These are phyloP conservation scores for Coprinopsis strossmayeri DNA, from an alignment of 768 basidiomycete species.

Conservation along the genomic window DNA sequence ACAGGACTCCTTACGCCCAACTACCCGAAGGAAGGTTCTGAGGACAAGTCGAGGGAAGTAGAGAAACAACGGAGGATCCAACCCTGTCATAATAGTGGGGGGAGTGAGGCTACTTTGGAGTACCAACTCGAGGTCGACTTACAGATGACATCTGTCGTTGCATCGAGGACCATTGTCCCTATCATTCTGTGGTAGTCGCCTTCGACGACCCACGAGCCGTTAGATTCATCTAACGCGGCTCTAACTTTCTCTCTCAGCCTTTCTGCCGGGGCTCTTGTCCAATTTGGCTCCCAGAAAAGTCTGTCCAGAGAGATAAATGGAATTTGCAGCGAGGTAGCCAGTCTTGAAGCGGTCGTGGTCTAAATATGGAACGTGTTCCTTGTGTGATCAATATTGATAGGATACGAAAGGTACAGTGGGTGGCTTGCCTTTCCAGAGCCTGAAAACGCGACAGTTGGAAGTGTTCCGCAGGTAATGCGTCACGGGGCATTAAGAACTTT, in stretches of 20 bases:
- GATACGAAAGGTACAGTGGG: neutral
- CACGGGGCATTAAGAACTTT: neutral
- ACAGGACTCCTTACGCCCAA: constrained; percentile 30
- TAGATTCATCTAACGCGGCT: constrained; percentile 20
- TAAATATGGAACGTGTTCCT: constrained; percentile 15
- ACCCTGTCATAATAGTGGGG: constrained; percentile 24
- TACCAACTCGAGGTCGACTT: constrained; percentile 12
- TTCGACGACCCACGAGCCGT: constrained; percentile 50
- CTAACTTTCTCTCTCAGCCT: constrained; percentile 25
- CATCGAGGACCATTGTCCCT: constrained; percentile 27
- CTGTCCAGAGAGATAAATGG: constrained; percentile 41
- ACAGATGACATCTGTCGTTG: constrained; percentile 51
- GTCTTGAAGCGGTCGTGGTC: constrained; percentile 40
- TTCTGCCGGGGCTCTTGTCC: constrained; percentile 25
- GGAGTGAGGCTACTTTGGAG: no score
- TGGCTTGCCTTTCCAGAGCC: constrained; percentile 22
- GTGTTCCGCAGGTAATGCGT: neutral
- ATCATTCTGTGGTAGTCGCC: constrained; percentile 32
- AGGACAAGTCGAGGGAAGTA: constrained; percentile 55
- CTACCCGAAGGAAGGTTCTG: constrained; percentile 43
- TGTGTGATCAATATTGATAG: neutral
- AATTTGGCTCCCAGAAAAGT: constrained; percentile 44
- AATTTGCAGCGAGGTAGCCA: constrained; percentile 38
- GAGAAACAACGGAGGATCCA: constrained; percentile 54
- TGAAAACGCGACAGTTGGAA: constrained; percentile 2